These are phyloP conservation scores for Chlorella sp. DNA, from an alignment of 139 green algal species.

Conservation along the genomic window DNA sequence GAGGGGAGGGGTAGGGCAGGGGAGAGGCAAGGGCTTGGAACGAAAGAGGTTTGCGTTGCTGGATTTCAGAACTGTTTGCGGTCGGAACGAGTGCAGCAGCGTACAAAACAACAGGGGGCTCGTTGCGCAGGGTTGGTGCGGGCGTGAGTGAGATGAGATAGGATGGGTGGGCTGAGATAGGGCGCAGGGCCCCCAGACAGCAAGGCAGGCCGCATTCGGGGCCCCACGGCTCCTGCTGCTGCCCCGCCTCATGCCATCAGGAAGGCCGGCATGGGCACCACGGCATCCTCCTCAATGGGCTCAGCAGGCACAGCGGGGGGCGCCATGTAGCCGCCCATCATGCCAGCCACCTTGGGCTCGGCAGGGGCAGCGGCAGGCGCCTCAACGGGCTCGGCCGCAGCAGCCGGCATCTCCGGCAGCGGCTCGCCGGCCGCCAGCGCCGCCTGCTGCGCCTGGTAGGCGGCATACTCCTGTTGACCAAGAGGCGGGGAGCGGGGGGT, in stretches of 20 bases:
- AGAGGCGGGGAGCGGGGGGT: no score
- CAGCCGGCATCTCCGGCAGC: not conserved
- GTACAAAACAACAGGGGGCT: not conserved
- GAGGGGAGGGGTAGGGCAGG: no score
- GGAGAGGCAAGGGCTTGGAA: no score
- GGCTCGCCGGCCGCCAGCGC: slow-evolving; percentile 5
- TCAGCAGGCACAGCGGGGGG: not conserved
- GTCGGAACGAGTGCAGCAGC: not conserved
- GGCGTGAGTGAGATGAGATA: no score
- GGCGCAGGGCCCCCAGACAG: no score
- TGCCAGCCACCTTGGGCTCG: not conserved
- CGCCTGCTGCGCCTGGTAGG: slow-evolving; percentile 22
- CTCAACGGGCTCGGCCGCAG: not conserved
- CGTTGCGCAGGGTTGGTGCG: no score
- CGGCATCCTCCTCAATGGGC: slow-evolving; percentile 2
- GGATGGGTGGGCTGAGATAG: no score
- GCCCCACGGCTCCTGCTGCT: not conserved
- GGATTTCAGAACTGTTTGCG: no score
- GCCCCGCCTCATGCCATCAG: not conserved
- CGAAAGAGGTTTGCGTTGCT: no score
- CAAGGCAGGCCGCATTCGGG: no score
- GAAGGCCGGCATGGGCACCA: slow-evolving; percentile 20
- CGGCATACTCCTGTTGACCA: slow-evolving; percentile 46
- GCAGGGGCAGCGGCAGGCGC: not conserved
- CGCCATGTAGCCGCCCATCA: not conserved